phyloP scores from a whole-genome alignment of 192 early-diverging fungal genomes.

The Pilaira anomala region DNA sequence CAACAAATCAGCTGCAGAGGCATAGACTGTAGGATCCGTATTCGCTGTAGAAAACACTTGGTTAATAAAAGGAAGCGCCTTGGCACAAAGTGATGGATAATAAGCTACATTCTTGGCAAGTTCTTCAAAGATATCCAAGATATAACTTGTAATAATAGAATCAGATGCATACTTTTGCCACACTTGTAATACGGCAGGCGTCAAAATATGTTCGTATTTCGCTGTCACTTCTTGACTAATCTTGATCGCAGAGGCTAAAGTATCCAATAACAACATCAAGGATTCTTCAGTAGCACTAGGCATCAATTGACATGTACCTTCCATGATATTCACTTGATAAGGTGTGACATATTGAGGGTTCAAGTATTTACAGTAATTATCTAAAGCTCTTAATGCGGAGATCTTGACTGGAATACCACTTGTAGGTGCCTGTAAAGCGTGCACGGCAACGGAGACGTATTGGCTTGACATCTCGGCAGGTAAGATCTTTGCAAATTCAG shows the following conservation, averaged over 20 bases:
- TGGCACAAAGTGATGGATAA: slow-evolving; percentile 62
- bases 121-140: slow-evolving; percentile 75
- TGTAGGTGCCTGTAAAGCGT: slow-evolving; percentile 54
- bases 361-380: slow-evolving; percentile 56
- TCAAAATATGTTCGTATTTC: slow-evolving; percentile 66
- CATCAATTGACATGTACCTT: slow-evolving; percentile 55
- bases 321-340: slow-evolving; percentile 58
- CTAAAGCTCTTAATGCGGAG: slow-evolving; percentile 64
- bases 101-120: slow-evolving; percentile 67
- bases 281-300: slow-evolving; percentile 63
- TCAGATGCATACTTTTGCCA: slow-evolving; percentile 78
- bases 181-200: slow-evolving; percentile 69
- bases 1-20: slow-evolving; percentile 71
- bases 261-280: slow-evolving; percentile 65
- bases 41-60: slow-evolving; percentile 47
- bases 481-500: slow-evolving; percentile 71
- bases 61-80: slow-evolving; percentile 69
- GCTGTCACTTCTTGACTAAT: slow-evolving; percentile 72
- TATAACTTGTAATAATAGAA: slow-evolving; percentile 67
- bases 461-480: slow-evolving; percentile 62
- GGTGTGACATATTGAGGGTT: slow-evolving; percentile 49
- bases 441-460: slow-evolving; percentile 75
- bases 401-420: slow-evolving; percentile 63
- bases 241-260: slow-evolving; percentile 57
- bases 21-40: slow-evolving; percentile 36